A percentile compares a stretch with the other conserved stretches of the same genome.
Evolutionary conservation across 73 alveolate species (phyloP).

Genomic region (Blepharisma japonicum): DNA sequence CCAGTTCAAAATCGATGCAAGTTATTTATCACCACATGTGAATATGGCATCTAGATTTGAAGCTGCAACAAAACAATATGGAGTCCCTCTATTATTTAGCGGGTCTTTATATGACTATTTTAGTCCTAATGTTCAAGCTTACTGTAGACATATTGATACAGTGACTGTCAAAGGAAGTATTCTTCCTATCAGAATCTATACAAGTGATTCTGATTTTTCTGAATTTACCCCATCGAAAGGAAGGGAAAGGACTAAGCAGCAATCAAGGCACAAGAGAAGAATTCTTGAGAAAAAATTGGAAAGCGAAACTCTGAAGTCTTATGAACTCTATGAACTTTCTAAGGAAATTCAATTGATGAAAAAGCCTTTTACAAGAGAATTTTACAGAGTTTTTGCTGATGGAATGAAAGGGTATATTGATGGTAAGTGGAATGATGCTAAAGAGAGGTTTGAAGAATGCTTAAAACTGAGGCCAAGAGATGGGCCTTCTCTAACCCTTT

Average conservation of each 20-base stretch:
- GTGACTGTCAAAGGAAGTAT: constrained; percentile 84
- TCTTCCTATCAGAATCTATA: constrained; percentile 71
- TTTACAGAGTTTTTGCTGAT: constrained; percentile 52
- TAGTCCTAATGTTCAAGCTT: constrained; percentile 52
- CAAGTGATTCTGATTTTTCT: constrained; percentile 68
- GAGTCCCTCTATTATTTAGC: constrained; percentile 54
- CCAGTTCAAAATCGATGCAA: constrained; percentile 89
- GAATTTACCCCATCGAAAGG: constrained; percentile 31
- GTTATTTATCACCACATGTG: constrained; percentile 88
- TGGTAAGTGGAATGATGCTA: constrained; percentile 80
- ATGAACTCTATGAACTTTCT: background rate
- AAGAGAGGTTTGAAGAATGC: constrained; percentile 50
- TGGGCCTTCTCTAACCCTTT: constrained; percentile 54
- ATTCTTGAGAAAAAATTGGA: constrained; percentile 48
- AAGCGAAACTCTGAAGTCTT: constrained; percentile 28
- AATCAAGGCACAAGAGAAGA: constrained; percentile 50
- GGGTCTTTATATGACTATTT: constrained; percentile 63
- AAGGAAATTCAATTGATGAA: constrained; percentile 39
- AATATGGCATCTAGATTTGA: constrained; percentile 94
- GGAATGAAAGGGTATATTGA: constrained; percentile 63
- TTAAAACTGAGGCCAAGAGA: constrained; percentile 37
- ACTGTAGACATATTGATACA: constrained; percentile 75
- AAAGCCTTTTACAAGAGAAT: constrained; percentile 52
- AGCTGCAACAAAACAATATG: constrained; percentile 90
- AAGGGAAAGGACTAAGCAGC: background rate